Conservation (phyloP, 2,329 filamentous ascomycete genomes). For the Plenodomus biglobosus region DNA sequence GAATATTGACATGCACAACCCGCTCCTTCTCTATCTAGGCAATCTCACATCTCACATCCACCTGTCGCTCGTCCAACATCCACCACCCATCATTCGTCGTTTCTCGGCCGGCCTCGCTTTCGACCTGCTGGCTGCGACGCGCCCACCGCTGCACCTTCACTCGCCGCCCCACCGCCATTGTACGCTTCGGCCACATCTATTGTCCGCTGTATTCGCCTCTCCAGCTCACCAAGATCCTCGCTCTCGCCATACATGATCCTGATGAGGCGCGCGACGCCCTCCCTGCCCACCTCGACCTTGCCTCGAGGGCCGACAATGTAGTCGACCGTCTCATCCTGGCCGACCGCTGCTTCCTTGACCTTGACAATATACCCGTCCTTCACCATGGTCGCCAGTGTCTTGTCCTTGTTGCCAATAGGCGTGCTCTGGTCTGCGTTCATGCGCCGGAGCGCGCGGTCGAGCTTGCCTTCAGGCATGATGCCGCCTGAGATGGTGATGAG, state of each 20-base stretch:
- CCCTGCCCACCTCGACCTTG: constrained; percentile 79
- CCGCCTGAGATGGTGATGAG: constrained; percentile 74
- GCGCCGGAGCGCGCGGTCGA: constrained; percentile 72
- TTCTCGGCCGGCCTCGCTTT: constrained; percentile 18
- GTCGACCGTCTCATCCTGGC: constrained; percentile 76
- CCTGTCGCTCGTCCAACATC: background rate
- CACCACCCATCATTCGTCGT: background rate
- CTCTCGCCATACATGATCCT: constrained; percentile 39
- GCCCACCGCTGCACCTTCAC: constrained; percentile 4
- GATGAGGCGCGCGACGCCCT: constrained; percentile 72
- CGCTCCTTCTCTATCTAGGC: background rate
- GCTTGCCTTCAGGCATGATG: constrained; percentile 72
- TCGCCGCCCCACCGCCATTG: constrained; percentile 7
- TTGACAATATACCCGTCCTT: constrained; percentile 82
- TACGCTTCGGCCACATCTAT: constrained; percentile 31
- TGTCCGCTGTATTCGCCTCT: constrained; percentile 38
- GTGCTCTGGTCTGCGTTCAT: constrained; percentile 76
- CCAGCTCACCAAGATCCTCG: constrained; percentile 34
- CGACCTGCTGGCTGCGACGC: constrained; percentile 15
- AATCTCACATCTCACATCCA: background rate
- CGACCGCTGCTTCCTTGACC: constrained; percentile 66
- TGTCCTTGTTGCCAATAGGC: constrained; percentile 71
- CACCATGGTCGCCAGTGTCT: constrained; percentile 71
- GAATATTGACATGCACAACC: background rate
- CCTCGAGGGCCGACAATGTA: constrained; percentile 85